Evolutionary conservation across 345 rosid species (phyloP), one percentile per base, ranked within the genome.

Genomic region (Conringia planisiliqua): DNA sequence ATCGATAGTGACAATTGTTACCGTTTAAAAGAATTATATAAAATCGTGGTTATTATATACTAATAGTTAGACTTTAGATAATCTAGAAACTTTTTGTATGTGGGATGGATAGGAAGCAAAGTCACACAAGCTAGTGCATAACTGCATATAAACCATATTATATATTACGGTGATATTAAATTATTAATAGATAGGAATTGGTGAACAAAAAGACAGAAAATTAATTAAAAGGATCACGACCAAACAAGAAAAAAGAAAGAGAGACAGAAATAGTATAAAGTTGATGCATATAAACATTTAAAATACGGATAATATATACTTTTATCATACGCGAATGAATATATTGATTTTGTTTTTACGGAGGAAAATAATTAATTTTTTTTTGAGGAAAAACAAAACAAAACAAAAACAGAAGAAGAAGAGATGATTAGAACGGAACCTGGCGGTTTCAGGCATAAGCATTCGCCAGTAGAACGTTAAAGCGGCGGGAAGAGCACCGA

Each of bases 371-470:
- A 1, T 36, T 11, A 43, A 43, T 5, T 22, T 22, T 22, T 4
- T 30, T 40, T 13, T 4, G 12, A 40, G 11, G 10, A 42, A 11
- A 29, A 29, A 29, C 3, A 29, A 18, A 7, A 2, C 11, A 12
- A 13, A 36, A 10, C n/a, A 24, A 47, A 22, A 9, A n/a, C 12
- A 16, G 8, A 32, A 43, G 11, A 18, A 63, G 7, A 10, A 51
- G 12, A 26, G 43, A 18, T 13, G 32, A 35, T 8, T 4, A n/a
- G 22, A 33, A 16, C 3, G 57, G 62, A 81, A 90, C 89, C 93
- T 84, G 48, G 96, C 93, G 17, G 96, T 86, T 86, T 90, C 96
- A 1, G 96, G 96, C 96, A 90, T 90, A 71, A 77, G 78, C 93
- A 90, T 88, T 17, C 96, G 85, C 91, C 91, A 90, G 33, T 88